Percentiles rank a stretch among this genome's conserved stretches.
phyloP scores from a whole-genome alignment of 768 basidiomycete genomes.

The Kwoniella mangroviensis region DNA sequence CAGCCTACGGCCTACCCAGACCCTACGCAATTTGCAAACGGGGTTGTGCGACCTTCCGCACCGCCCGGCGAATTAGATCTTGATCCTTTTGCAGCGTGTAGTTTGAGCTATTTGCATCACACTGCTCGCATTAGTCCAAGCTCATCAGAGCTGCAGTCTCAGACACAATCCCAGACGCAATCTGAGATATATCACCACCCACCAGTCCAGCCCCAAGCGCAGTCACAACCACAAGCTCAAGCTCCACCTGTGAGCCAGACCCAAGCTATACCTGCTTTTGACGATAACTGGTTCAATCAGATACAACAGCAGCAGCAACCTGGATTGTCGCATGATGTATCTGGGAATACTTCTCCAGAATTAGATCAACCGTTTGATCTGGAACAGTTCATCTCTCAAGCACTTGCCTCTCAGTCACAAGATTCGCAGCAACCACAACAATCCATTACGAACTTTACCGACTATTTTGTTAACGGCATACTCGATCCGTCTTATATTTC shows the following conservation, averaged over 20 bases:
- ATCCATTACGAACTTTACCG: background rate
- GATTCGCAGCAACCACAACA: background rate
- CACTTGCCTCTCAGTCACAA: constrained; percentile 6
- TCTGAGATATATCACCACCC: background rate
- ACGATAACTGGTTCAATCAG: background rate
- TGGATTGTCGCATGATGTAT: background rate
- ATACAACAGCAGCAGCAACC: constrained; percentile 1
- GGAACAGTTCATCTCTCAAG: constrained; percentile 18
- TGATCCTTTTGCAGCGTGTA: background rate
- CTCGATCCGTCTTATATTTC: background rate
- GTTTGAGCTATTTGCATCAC: background rate
- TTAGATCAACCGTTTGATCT: constrained; percentile 11
- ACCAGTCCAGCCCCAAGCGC: background rate
- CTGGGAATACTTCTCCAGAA: constrained; percentile 9
- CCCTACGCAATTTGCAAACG: background rate
- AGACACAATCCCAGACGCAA: background rate
- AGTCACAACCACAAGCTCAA: background rate
- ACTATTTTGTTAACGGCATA: background rate
- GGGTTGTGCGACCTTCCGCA: background rate
- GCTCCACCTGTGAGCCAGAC: background rate
- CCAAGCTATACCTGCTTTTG: constrained; percentile 7
- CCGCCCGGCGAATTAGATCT: background rate
- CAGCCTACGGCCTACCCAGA: background rate
- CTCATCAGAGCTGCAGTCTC: background rate
- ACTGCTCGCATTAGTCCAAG: too few relatives aligned